A percentile compares a stretch with the other conserved stretches of the same genome.
Evolutionary conservation across 768 basidiomycete species (phyloP).

Genomic region (Russula vinacea): DNA sequence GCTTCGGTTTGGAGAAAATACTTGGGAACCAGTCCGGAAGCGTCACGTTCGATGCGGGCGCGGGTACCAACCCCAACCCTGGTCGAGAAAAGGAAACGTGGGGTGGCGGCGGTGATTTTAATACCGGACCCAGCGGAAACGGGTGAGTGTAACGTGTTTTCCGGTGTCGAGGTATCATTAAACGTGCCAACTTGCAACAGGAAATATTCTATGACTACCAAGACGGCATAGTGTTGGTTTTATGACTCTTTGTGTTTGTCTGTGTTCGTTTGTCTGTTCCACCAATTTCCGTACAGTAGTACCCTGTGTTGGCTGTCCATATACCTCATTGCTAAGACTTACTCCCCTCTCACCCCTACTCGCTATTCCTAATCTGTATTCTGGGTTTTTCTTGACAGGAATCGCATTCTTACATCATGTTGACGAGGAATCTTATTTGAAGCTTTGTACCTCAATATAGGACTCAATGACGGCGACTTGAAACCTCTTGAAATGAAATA

Average conservation of each 20-base stretch:
- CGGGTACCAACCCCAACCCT: neutral
- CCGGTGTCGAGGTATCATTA: neutral
- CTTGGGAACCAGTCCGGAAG: slow-evolving; percentile 40
- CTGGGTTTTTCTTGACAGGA: neutral
- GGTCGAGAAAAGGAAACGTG: neutral
- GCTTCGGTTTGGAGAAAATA: slow-evolving; percentile 48
- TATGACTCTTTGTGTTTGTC: neutral
- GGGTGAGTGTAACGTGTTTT: slow-evolving; percentile 2
- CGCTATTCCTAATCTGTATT: neutral
- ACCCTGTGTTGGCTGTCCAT: neutral
- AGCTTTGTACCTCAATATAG: too few species aligned
- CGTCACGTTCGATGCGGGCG: slow-evolving; percentile 8
- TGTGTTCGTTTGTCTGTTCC: neutral
- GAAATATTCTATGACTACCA: slow-evolving; percentile 6
- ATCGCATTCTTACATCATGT: neutral
- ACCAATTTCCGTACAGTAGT: neutral
- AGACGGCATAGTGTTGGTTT: neutral
- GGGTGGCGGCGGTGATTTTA: neutral
- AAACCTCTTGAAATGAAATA: too few species aligned
- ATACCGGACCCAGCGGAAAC: neutral
- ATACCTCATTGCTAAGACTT: neutral
- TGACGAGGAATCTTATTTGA: neutral
- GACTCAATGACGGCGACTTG: too few species aligned
- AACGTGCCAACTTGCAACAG: neutral
- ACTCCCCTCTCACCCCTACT: neutral